These are phyloP conservation scores for Collybia nuda DNA, from an alignment of 768 basidiomycete genomes.

Conservation along the genomic window DNA sequence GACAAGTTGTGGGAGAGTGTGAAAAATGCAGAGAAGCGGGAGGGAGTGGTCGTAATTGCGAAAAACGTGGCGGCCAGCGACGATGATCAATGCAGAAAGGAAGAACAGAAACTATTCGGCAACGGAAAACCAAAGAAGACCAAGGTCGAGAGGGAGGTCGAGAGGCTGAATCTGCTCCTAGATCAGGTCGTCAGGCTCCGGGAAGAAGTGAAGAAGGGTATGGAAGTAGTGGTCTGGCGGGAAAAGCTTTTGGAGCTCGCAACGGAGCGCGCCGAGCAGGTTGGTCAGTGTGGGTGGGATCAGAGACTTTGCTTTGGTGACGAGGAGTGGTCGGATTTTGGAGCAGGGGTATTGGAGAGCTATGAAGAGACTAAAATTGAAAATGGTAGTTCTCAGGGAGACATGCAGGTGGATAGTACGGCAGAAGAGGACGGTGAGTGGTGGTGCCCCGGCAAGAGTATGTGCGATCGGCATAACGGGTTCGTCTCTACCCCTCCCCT, in stretches of 20 bases:
- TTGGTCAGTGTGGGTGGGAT: slow-evolving; percentile 87
- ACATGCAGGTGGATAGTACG: slow-evolving; percentile 40
- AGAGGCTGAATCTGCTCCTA: slow-evolving; percentile 51
- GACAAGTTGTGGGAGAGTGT: slow-evolving; percentile 75
- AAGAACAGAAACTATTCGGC: slow-evolving; percentile 13
- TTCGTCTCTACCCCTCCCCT: slow-evolving; percentile 28
- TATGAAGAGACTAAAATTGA: slow-evolving; percentile 51
- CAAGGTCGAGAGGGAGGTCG: slow-evolving; percentile 56
- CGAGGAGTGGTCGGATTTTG: slow-evolving; percentile 74
- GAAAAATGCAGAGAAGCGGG: slow-evolving; percentile 64
- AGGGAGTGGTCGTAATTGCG: slow-evolving; percentile 62
- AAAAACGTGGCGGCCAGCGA: slow-evolving; percentile 21
- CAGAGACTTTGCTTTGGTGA: slow-evolving; percentile 82
- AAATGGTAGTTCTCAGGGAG: slow-evolving; percentile 35
- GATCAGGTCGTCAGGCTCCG: slow-evolving; percentile 58
- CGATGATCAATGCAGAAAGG: slow-evolving; percentile 19
- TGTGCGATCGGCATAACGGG: slow-evolving; percentile 81
- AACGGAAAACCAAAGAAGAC: slow-evolving; percentile 30
- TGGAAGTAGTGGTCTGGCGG: slow-evolving; percentile 71
- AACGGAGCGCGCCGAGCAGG: slow-evolving; percentile 58
- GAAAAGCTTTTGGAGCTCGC: slow-evolving; percentile 70
- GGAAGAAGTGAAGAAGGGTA: slow-evolving; percentile 63
- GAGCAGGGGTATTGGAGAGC: slow-evolving; percentile 63
- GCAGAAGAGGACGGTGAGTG: slow-evolving; percentile 52
- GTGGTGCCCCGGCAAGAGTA: slow-evolving; percentile 79